Evolutionary conservation across 371 early-diverging fungal species (phyloP).

Genomic region (Neoconidiobolus thromboides): DNA sequence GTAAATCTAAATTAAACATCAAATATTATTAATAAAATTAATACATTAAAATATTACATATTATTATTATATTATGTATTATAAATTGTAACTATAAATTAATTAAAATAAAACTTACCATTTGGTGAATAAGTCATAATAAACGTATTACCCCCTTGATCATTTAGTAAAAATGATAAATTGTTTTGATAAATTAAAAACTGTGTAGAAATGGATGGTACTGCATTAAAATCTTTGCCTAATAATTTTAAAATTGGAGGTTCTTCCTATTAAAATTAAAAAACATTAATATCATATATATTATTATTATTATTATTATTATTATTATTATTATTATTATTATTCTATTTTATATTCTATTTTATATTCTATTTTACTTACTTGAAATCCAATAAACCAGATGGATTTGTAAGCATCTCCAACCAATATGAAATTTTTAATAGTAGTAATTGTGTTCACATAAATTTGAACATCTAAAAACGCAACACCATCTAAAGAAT

Average conservation of each 20-base stretch:
- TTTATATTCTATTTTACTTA: conserved; percentile 15
- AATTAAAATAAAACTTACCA: conserved; percentile 20
- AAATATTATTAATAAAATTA: too few relatives aligned
- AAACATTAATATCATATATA: conserved; percentile 11
- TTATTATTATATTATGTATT: conserved; percentile 17
- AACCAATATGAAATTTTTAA: conserved; percentile 83
- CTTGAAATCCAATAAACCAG: conserved; percentile 86
- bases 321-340: neutral
- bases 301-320: neutral
- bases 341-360: neutral
- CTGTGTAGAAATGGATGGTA: conserved; percentile 44
- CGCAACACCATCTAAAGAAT: conserved; percentile 79
- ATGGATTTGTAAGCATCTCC: conserved; percentile 84
- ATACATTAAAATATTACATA: too few relatives aligned
- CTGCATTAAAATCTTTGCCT: conserved; percentile 69
- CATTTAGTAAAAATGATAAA: conserved; percentile 60
- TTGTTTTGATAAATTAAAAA: conserved; percentile 57
- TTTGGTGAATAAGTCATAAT: conserved; percentile 73
- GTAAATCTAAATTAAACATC: conserved; percentile 9
- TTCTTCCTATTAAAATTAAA: conserved; percentile 32
- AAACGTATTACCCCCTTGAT: conserved; percentile 62
- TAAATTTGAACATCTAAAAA: conserved; percentile 91
- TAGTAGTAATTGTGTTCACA: conserved; percentile 55
- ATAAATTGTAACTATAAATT: neutral
- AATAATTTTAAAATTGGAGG: conserved; percentile 75